Evolutionary conservation across 1,284 basidiomycete species (phyloP).

Genomic region (Sanghuangporus sanghuang): DNA sequence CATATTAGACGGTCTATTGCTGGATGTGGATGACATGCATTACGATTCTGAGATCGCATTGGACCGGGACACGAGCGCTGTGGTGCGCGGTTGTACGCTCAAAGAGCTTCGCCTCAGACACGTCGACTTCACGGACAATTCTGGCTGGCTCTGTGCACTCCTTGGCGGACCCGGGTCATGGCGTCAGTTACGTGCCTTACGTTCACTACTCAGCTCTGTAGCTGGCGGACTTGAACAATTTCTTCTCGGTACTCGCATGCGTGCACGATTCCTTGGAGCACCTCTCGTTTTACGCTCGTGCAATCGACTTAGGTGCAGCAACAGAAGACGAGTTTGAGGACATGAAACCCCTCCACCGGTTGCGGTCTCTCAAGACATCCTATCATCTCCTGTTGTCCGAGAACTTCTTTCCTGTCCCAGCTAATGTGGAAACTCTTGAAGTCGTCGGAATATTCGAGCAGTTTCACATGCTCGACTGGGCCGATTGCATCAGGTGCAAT

Average conservation of each 20-base stretch:
- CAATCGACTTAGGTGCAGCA: background rate
- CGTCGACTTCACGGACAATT: constrained; percentile 33
- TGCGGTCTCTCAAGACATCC: background rate
- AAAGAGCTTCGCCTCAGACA: constrained; percentile 34
- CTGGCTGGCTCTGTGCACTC: constrained; percentile 35
- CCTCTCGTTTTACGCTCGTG: background rate
- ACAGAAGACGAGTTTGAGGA: background rate
- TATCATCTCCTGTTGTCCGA: background rate
- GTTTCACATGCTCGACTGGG: background rate
- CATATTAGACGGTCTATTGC: background rate
- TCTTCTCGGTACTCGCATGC: background rate
- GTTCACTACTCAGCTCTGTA: background rate
- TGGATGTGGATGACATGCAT: constrained; percentile 7
- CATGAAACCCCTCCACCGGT: background rate
- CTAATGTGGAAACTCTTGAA: background rate
- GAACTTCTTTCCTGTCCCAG: background rate
- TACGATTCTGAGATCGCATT: background rate
- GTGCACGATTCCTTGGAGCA: background rate
- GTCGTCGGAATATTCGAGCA: background rate
- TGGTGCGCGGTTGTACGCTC: background rate
- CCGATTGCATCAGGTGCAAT: background rate
- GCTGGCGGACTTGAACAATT: too few species aligned
- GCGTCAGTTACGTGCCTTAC: constrained; percentile 4
- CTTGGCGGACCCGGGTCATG: constrained; percentile 41
- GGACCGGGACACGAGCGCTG: background rate